Base-by-base conservation (phyloP, 352 stramenopile genomes). In the Hyaloperonospora brassicae region DNA sequence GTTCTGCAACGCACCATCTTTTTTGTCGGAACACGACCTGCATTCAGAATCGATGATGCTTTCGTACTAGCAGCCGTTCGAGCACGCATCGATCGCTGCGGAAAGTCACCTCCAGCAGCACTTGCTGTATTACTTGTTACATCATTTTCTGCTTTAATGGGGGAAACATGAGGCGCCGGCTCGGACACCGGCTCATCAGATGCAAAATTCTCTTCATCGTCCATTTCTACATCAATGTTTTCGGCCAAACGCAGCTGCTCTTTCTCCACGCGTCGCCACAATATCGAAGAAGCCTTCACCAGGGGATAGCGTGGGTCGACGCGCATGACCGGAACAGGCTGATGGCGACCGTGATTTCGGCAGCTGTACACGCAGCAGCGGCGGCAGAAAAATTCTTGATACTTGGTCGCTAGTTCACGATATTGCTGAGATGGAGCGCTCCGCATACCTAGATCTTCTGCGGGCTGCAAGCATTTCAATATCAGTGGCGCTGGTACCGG, bases 331-430 rank as follows among this genome's bases (percentile, higher is more conserved):
- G 76, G 61, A 23, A 66, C 36, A 9, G 79, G 76, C 50, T 88
- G 77, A 7, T 76, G 55, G 40, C 71, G 59, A 13, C 79, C 80
- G 56, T 93, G 83, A 27, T 84, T 70, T 54, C 76, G 61, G 54
- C 83, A 93, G 50, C 82, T 88, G 68, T 87, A 93, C 36, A 55
- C 41, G 47, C 72, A 86, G 61, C 83, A 93, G n/a, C 71, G 76
- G 6, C 80, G 76, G 42, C 83, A 93, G 39, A 90, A 89, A 27
- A 87, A 72, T 21, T 73, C 57, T 36, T 70, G 70, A 35, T 84
- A 87, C 24, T 63, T 68, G 0, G 42, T 41, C 1, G 68, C 64
- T 53, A 85, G 24, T 6, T 66, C 58, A 17, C 53, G 56, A 47
- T 50, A 72, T 36, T 64, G 50, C 23, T 52, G 14, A 6, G 59